These are phyloP conservation scores for Fusarium sp. DNA, from an alignment of 2,329 filamentous ascomycete species.

Conservation along the genomic window DNA sequence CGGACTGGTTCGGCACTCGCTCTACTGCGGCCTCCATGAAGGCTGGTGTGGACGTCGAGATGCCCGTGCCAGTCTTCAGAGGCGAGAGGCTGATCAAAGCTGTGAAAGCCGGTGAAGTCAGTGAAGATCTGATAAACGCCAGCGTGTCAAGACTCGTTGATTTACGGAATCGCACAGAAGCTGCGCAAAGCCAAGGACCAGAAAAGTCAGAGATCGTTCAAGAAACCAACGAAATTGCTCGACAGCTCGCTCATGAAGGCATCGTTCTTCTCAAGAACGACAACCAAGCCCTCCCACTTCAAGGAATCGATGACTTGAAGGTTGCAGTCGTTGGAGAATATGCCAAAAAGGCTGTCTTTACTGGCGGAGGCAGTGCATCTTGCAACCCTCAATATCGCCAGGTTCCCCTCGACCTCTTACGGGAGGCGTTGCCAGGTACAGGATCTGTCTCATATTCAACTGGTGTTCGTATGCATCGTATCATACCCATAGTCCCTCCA, in stretches of 20 bases:
- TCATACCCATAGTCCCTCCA: background rate
- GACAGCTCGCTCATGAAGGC: slow-evolving; percentile 3
- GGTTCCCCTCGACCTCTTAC: background rate
- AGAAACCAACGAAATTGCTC: slow-evolving; percentile 23
- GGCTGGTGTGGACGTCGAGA: slow-evolving; percentile 30
- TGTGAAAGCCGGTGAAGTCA: background rate
- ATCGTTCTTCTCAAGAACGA: slow-evolving; percentile 33
- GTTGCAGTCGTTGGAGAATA: background rate
- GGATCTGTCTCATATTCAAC: accelerated
- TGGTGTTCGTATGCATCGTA: background rate
- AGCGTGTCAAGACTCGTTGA: background rate
- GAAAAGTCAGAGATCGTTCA: slow-evolving; percentile 21
- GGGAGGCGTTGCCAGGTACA: accelerated
- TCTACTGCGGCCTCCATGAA: slow-evolving; percentile 1
- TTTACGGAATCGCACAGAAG: slow-evolving; percentile 11
- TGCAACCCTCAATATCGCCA: background rate
- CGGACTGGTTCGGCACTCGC: slow-evolving; percentile 37
- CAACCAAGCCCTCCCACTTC: background rate
- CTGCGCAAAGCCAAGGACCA: background rate
- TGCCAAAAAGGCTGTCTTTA: background rate
- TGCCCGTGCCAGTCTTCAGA: slow-evolving; percentile 29
- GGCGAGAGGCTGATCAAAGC: slow-evolving; percentile 15
- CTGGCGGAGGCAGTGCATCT: background rate
- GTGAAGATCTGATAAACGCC: slow-evolving; percentile 3
- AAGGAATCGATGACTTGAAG: accelerated